Evolutionary conservation across 2,329 filamentous ascomycete species (phyloP).

Genomic region (Endoconidiophora polonica): DNA sequence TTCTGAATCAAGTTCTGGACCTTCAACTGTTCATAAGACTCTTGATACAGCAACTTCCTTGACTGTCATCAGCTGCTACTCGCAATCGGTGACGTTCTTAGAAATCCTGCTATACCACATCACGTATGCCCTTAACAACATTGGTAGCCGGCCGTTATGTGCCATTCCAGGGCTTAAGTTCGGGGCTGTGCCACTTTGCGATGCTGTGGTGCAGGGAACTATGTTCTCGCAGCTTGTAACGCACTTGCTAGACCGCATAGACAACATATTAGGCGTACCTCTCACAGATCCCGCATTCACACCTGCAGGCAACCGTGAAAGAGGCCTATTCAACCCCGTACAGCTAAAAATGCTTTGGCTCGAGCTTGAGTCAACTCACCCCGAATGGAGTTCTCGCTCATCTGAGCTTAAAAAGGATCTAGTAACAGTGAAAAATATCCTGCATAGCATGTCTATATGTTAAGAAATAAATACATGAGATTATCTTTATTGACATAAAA

Average conservation of each 20-base stretch:
- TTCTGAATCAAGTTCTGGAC: background rate
- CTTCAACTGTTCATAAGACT: background rate
- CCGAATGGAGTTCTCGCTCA: slow-evolving; percentile 9
- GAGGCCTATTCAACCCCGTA: background rate
- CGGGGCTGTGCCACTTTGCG: slow-evolving; percentile 16
- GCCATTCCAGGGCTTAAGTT: slow-evolving; percentile 16
- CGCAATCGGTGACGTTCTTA: slow-evolving; percentile 17
- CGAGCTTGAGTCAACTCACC: slow-evolving; percentile 1
- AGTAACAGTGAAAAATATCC: background rate
- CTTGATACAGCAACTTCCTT: slow-evolving; percentile 18
- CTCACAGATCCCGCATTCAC: background rate
- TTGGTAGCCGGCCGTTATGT: slow-evolving; percentile 10
- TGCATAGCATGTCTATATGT: background rate
- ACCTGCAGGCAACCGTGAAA: background rate
- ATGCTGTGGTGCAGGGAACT: slow-evolving; percentile 17
- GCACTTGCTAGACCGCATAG: slow-evolving; percentile 17
- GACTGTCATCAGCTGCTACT: slow-evolving; percentile 19
- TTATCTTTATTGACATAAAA: background rate
- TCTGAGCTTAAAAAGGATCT: background rate
- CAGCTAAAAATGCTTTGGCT: slow-evolving; percentile 10
- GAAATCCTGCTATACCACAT: slow-evolving; percentile 16
- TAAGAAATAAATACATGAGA: background rate
- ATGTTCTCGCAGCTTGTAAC: slow-evolving; percentile 18
- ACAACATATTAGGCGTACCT: slow-evolving; percentile 18
- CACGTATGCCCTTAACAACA: slow-evolving; percentile 14